Conservation (phyloP, 805 yeast species). For the Yarrowia deformans region DNA sequence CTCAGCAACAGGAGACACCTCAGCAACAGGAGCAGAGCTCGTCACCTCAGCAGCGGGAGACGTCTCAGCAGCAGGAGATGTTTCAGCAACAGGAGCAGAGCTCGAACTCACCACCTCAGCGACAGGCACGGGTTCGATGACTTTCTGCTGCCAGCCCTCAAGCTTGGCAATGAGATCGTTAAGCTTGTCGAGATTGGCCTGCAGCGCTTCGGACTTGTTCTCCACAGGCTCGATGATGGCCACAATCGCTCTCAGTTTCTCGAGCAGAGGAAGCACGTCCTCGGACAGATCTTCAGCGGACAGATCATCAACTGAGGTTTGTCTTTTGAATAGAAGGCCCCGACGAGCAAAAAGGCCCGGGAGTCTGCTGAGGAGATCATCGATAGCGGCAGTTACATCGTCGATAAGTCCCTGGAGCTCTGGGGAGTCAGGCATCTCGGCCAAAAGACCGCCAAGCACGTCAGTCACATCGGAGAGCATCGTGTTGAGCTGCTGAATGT, state of each 20-base stretch:
- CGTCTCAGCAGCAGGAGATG: no score
- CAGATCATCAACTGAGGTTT: no score
- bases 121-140: not conserved
- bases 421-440: not conserved
- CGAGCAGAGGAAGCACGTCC: not conserved
- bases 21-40: no score
- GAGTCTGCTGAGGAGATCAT: not conserved
- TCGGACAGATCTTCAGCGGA: not conserved
- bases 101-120: not conserved
- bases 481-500: not conserved
- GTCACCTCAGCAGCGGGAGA: no score
- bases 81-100: no score
- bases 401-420: not conserved
- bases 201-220: not conserved
- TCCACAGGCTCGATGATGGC: slow-evolving; percentile 1
- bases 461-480: not conserved
- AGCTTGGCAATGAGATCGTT: not conserved
- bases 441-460: not conserved
- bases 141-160: not conserved
- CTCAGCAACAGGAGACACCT: no score
- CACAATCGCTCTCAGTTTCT: not conserved
- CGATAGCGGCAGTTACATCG: not conserved
- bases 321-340: not conserved
- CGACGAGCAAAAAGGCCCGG: not conserved
- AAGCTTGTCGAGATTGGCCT: not conserved